A percentile compares a stretch with the other conserved stretches of the same genome.
These are phyloP conservation scores for Phytophthora litchii DNA, from an alignment of 352 stramenopile species.

Conservation along the genomic window DNA sequence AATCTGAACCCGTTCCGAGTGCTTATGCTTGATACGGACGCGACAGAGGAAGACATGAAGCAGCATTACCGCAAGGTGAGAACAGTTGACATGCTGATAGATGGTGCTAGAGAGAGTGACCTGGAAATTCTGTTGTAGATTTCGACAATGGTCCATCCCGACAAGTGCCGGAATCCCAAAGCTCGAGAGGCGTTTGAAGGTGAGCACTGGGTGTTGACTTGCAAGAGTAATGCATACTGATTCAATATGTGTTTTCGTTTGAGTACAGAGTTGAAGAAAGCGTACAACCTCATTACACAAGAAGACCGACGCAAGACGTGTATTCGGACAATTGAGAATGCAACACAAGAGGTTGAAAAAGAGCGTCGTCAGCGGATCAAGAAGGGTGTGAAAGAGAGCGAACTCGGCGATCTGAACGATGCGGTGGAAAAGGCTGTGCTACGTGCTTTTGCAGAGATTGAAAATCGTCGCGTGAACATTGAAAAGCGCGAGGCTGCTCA, in stretches of 20 bases:
- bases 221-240: not conserved
- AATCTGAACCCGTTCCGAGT: slow-evolving; percentile 91
- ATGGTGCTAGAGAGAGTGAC: not conserved
- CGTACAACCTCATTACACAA: slow-evolving; percentile 84
- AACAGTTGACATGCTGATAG: not conserved
- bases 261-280: slow-evolving; percentile 80
- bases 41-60: slow-evolving; percentile 90
- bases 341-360: slow-evolving; percentile 69
- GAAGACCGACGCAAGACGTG: slow-evolving; percentile 85
- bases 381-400: slow-evolving; percentile 78
- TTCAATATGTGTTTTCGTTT: slow-evolving; percentile 7
- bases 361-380: slow-evolving; percentile 78
- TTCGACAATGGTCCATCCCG: slow-evolving; percentile 88
- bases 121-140: slow-evolving; percentile 47
- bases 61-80: slow-evolving; percentile 89
- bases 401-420: slow-evolving; percentile 66
- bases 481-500: slow-evolving; percentile 75
- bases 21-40: slow-evolving; percentile 87
- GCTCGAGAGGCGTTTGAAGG: slow-evolving; percentile 90
- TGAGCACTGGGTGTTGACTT: slow-evolving; percentile 16
- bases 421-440: slow-evolving; percentile 79
- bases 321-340: slow-evolving; percentile 82
- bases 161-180: slow-evolving; percentile 75
- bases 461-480: slow-evolving; percentile 78
- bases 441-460: slow-evolving; percentile 85